phyloP scores from a whole-genome alignment of 345 rosid species.

The Salix viminalis region DNA sequence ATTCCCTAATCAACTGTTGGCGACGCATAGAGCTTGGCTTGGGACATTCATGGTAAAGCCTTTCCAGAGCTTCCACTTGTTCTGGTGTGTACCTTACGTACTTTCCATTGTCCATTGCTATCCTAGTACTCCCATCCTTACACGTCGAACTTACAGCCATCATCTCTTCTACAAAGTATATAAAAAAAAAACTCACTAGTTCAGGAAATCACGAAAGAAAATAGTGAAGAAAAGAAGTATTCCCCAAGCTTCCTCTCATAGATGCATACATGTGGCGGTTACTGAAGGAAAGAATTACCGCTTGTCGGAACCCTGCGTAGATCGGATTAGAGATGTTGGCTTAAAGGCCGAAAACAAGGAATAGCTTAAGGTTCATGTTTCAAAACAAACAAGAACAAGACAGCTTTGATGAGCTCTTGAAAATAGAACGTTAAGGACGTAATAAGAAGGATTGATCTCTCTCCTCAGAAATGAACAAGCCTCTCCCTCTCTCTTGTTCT shows the following conservation, averaged over 20 bases:
- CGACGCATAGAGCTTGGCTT: constrained; percentile 98
- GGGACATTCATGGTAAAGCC: constrained; percentile 98
- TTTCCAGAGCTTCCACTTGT: constrained; percentile 99
- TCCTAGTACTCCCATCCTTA: constrained; percentile 49
- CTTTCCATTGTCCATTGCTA: constrained; percentile 83
- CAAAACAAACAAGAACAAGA: not conserved
- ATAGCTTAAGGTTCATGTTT: not conserved
- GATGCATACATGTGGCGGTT: not conserved
- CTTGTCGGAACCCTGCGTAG: constrained; percentile 3
- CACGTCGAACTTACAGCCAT: constrained; percentile 69
- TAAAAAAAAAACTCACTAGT: not conserved
- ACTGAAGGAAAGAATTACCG: constrained; percentile 8
- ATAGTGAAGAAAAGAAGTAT: not conserved
- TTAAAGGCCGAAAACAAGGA: not conserved
- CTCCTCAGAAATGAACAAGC: not conserved
- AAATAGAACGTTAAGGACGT: no score
- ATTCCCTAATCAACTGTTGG: constrained; percentile 94
- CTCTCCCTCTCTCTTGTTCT: no score
- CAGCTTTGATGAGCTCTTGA: not conserved
- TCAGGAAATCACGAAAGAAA: not conserved
- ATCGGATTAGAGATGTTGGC: not conserved
- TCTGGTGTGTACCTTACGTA: constrained; percentile 98
- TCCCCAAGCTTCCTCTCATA: not conserved
- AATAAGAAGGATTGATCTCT: not conserved
- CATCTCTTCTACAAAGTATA: constrained; percentile 13